Evolutionary conservation across 768 basidiomycete species (phyloP), one percentile per base, ranked within the genome.

Genomic region (Xerocomus spinulosus): DNA sequence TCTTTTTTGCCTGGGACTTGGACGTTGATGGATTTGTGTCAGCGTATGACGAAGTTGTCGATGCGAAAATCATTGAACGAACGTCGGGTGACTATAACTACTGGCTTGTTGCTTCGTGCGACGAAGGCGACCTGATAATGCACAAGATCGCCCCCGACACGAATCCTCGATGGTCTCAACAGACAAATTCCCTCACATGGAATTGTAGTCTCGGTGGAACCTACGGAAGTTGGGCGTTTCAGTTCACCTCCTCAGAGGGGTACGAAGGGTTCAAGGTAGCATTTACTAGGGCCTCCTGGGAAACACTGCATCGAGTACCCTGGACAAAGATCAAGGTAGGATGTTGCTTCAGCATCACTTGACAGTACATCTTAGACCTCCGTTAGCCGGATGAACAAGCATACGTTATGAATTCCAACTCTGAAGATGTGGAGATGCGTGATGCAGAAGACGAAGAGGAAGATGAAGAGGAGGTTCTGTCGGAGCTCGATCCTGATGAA

Each of bases 351-450:
- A 29, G 17, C 33, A 23, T 41, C n/a, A 9, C 24, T 42, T 37
- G 35, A 28, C 42, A 9, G 17, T 14, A 39, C 21, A 32, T 40
- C 5, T 18, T 49, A 28, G 57, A 17, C 9, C 21, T 28, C 42
- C 45, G 14, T 25, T 54, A 90, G 85, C 59, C 76, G 20, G 92
- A 93, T n/a, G 96, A 99, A 50, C 87, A 85, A 68, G 75, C 71
- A 28, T 99, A 98, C 63, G 81, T 91, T 29, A 67, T 86, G 59
- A 85, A 80, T 51, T 80, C 88, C 12, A 79, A 76, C 52, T 72
- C 75, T 46, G 88, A 94, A 61, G 92, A 94, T 55, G 83, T 93
- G 14, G 92, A 87, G 60, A 97, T 97, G 94, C 76, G 64, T 40
- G 87, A 91, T 54, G 80, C 74, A 12, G 77, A 81, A 30, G 79